Evolutionary conservation across 2,329 filamentous ascomycete genomes (phyloP), one percentile per base, ranked within the genome.

Genomic region (Chrysoporthe austroafricana): DNA sequence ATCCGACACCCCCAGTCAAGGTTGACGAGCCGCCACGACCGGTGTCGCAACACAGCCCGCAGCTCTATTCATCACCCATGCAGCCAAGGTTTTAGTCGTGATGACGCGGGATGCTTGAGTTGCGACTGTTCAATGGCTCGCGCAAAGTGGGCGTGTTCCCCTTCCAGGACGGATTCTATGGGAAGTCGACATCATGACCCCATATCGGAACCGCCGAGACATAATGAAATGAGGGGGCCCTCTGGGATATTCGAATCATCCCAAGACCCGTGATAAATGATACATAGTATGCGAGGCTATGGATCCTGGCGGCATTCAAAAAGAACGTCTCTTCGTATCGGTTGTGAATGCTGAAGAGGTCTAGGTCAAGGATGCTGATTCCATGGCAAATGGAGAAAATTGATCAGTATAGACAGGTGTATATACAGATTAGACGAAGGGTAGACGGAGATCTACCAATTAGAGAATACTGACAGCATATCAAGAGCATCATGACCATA

Each of bases 1-100:
- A 88, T 67, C 75, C 88, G 62, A 87, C 85, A 18, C 88, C 89
- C 34, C 89, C 88, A 1, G 81, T 87, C 71, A 89, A 91, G 79
- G 80, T 82, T 52, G 71, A 77, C 4, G 80, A 82, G 66, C 68
- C 62, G 52, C 52, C 43, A 48, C 62, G 68, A 26, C 68, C 68
- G 4, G 54, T 65, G 32, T 65, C 66, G 26, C 68, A 62, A 39
- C 52, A 63, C 48, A 62, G 42, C 66, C 34, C 50, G 44, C 52
- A 64, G 39, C 44, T 63, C 18, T 42, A 60, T 13, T 63, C 65
- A 9, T 67, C 65, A 2, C 65, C 65, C 11, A 9, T 63, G 34
- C 65, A 63, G 54, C 32, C 65, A 26, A 50, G 50, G 43, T 18
- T 32, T 34, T 36, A 34, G 43, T 43, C 21, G 34, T 62, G 16